Evolutionary conservation across 768 basidiomycete genomes (phyloP), one percentile per base, ranked within the genome.

Genomic region (Kwoniella botswanensis): DNA sequence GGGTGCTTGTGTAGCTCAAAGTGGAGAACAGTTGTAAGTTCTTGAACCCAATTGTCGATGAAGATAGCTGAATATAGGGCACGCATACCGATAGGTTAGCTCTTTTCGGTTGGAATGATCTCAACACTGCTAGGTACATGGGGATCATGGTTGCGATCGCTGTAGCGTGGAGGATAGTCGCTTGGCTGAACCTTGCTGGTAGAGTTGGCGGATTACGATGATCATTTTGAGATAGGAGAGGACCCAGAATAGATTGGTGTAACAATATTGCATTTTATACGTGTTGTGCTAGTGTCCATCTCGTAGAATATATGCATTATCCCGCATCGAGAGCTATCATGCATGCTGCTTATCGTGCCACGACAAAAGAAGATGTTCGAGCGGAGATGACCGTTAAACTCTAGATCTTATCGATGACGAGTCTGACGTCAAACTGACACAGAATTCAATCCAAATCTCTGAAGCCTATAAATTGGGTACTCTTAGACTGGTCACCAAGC

Each of bases 1-100:
- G 0, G 85, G 84, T 1, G 74, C 70, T 6, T 86, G 85, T 74
- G 79, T 85, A 22, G 82, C 82, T 0, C 72, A 82, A 58, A 84
- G 67, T 18, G 85, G 84, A 21, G 81, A 83, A 59, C 80, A 85
- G 64, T 21, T 84, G 62, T 79, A 46, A 26, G 26, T 26, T 26
- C 26, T 26, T 26, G 26, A 26, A 26, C 26, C 26, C 26, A 26
- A 26, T 26, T 3, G 26, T 26, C 26, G 26, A 26, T 26, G 26
- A 26, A 26, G 26, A 26, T 26, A 26, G 26, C 26, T 26, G 26
- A 26, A 26, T 26, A 26, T 26, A 26, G 2, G 3, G 26, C 26
- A 26, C 3, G 26, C 26, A 26, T 26, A 26, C 26, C 26, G 26
- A 26, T 2, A 78, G 77, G 42, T 75, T 85, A 15, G 79, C 76